Conservation (phyloP, 2,329 filamentous ascomycete species). For the Cytospora schulzeri region DNA sequence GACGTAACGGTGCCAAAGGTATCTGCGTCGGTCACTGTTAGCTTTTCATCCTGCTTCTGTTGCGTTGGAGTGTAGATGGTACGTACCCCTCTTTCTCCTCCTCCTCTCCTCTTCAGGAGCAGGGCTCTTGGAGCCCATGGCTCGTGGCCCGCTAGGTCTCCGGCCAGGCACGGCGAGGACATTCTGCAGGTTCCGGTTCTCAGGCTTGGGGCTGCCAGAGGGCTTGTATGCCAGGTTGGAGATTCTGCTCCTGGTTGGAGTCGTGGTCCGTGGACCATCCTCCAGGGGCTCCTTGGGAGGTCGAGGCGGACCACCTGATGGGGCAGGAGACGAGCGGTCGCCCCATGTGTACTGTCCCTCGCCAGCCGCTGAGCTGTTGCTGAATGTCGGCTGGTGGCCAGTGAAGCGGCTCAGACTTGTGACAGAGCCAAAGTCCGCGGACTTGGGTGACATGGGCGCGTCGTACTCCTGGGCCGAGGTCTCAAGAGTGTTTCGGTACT, state of each 20-base stretch:
- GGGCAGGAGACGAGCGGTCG: constrained; percentile 44
- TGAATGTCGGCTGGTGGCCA: constrained; percentile 49
- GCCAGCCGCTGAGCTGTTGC: constrained; percentile 44
- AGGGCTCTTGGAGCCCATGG: constrained; percentile 61
- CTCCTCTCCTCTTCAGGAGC: constrained; percentile 41
- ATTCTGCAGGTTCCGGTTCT: constrained; percentile 60
- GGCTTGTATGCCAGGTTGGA: constrained; percentile 38
- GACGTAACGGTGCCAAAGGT: constrained; percentile 56
- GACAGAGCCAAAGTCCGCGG: constrained; percentile 64
- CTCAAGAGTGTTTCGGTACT: constrained; percentile 74
- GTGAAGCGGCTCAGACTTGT: constrained; percentile 60
- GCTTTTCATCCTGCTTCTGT: not conserved
- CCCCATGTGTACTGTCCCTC: constrained; percentile 30
- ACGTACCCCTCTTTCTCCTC: constrained; percentile 60
- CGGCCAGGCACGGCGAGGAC: constrained; percentile 55
- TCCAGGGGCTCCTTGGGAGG: constrained; percentile 66
- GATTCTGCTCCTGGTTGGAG: constrained; percentile 50
- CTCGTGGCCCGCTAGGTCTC: constrained; percentile 59
- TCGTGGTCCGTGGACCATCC: constrained; percentile 41
- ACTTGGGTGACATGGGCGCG: constrained; percentile 60
- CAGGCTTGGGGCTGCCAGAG: constrained; percentile 54
- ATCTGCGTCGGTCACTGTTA: constrained; percentile 39
- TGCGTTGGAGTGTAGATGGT: constrained; percentile 16
- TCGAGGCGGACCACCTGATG: constrained; percentile 52
- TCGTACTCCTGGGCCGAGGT: constrained; percentile 71